Evolutionary conservation across 1,139 yeast species (phyloP).

Genomic region (Taphrina wiesneri): DNA sequence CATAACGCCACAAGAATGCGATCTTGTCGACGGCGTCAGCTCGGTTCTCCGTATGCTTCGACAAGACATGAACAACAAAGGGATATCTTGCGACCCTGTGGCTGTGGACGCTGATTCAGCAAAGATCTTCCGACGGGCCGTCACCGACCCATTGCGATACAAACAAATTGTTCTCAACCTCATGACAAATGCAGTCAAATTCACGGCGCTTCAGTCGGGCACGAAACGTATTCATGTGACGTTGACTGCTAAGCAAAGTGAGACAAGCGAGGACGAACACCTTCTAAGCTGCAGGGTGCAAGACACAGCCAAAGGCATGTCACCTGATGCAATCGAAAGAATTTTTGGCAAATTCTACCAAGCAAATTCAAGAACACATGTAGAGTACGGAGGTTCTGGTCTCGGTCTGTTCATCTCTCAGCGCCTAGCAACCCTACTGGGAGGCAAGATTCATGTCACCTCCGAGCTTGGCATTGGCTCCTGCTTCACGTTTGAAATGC

Average conservation of each 20-base stretch:
- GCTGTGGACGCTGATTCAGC: background rate
- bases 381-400: slow-evolving; percentile 40
- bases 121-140: background rate
- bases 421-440: slow-evolving; percentile 38
- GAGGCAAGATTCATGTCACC: slow-evolving; percentile 37
- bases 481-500: slow-evolving; percentile 38
- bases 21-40: background rate
- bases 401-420: slow-evolving; percentile 40
- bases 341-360: slow-evolving; percentile 39
- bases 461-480: slow-evolving; percentile 33
- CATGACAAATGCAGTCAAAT: slow-evolving; percentile 32
- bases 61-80: slow-evolving; percentile 6
- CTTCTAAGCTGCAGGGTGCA: slow-evolving; percentile 3
- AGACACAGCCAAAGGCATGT: slow-evolving; percentile 33
- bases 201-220: background rate
- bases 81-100: background rate
- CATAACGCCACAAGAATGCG: background rate
- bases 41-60: slow-evolving; percentile 5
- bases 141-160: slow-evolving; percentile 25
- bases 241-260: background rate
- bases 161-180: slow-evolving; percentile 27
- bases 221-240: background rate
- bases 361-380: slow-evolving; percentile 39
- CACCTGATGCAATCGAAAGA: slow-evolving; percentile 2
- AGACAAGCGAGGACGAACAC: background rate